Conservation (phyloP, 129 eudicot species). For the Glebionis coronaria region DNA sequence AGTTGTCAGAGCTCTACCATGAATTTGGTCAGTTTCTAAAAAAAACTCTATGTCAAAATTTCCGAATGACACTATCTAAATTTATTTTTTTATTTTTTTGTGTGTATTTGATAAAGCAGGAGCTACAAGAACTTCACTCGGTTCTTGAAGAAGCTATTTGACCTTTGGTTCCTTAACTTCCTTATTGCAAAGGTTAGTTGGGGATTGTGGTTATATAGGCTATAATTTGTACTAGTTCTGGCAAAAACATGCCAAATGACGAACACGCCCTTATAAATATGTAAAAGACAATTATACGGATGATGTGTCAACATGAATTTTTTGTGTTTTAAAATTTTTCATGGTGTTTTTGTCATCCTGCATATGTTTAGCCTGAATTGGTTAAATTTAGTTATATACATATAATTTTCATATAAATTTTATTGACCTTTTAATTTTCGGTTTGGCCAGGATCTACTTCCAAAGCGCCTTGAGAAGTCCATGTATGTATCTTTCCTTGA, state of each 20-base stretch:
- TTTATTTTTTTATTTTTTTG: too few relatives aligned
- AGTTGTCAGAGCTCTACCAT: conserved; percentile 67
- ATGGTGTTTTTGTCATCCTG: too few relatives aligned
- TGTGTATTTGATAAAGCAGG: conserved; percentile 43
- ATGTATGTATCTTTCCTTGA: conserved; percentile 95
- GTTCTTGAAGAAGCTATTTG: conserved; percentile 97
- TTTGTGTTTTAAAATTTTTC: too few relatives aligned
- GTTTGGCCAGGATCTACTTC: too few relatives aligned
- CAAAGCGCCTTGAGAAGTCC: conserved; percentile 56
- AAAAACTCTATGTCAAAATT: not conserved
- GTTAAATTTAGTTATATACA: too few relatives aligned
- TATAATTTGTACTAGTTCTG: not conserved
- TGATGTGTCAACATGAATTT: too few relatives aligned
- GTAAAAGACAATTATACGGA: too few relatives aligned
- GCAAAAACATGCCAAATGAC: too few relatives aligned
- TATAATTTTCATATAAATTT: not conserved
- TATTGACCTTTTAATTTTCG: conserved; percentile 16
- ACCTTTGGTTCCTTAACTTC: conserved; percentile 88
- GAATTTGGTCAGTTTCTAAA: conserved; percentile 66
- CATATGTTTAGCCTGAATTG: too few relatives aligned
- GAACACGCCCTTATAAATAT: too few relatives aligned
- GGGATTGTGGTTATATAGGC: too few relatives aligned
- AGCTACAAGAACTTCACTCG: conserved; percentile 93
- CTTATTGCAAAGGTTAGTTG: conserved; percentile 58
- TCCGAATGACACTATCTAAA: not conserved